Evolutionary conservation across 805 yeast genomes (phyloP).

Genomic region (Lachancea lanzarotensis): DNA sequence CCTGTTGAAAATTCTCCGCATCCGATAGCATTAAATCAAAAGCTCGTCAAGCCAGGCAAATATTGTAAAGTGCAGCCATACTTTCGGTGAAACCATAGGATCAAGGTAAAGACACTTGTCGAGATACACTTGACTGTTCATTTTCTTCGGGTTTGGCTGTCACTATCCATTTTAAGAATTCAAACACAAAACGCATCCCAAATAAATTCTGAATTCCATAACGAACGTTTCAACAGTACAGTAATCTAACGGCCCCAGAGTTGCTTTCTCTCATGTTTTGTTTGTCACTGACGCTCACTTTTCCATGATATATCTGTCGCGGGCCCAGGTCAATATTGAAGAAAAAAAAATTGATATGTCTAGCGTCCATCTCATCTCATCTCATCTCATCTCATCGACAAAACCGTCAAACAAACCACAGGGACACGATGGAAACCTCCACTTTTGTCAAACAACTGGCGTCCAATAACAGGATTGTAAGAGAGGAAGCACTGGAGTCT

Average conservation of each 20-base stretch:
- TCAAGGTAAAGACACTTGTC: too few species aligned
- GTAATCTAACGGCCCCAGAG: background rate
- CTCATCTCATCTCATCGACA: background rate
- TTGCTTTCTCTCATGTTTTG: background rate
- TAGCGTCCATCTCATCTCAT: background rate
- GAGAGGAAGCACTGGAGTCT: conserved; percentile 67
- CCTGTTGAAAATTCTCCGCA: too few species aligned
- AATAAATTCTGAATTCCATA: too few species aligned
- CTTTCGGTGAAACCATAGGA: too few species aligned
- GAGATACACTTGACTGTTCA: too few species aligned
- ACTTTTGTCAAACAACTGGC: conserved; percentile 75
- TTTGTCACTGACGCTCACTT: background rate
- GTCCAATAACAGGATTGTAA: conserved; percentile 64
- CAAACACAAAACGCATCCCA: background rate
- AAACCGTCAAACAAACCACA: conserved; percentile 1
- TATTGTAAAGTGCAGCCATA: too few species aligned
- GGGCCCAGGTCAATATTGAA: background rate
- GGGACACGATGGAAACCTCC: conserved; percentile 32
- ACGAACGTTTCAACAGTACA: too few species aligned
- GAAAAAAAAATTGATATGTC: background rate
- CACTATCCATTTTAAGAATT: too few species aligned
- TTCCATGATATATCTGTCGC: background rate
- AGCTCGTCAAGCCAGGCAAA: too few species aligned
- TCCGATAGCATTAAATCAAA: too few species aligned
- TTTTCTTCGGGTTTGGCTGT: too few species aligned